Percentiles rank a stretch among this genome's conserved stretches.
phyloP scores from a whole-genome alignment of 2,329 filamentous ascomycete species.

The Nigrospora oryzae region DNA sequence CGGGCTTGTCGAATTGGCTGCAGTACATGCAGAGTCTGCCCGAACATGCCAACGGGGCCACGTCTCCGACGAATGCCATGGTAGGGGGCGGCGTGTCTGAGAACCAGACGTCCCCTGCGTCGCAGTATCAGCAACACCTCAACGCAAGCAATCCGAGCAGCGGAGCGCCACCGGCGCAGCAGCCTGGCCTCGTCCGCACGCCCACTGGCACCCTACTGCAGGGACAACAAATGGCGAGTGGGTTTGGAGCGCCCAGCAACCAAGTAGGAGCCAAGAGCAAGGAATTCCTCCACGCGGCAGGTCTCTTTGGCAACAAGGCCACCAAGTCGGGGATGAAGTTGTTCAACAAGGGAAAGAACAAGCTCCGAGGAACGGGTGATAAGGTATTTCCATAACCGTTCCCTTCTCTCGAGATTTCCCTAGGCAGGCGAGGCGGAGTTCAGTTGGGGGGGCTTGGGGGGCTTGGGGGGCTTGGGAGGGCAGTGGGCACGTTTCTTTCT shows the following conservation, averaged over 20 bases:
- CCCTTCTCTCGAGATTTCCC: conserved; percentile 19
- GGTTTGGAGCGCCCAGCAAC: conserved; percentile 45
- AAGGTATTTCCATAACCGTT: conserved; percentile 74
- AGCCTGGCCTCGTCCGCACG: conserved; percentile 12
- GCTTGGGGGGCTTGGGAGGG: no score
- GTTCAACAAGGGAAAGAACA: conserved; percentile 83
- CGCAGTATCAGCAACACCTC: conserved; percentile 45
- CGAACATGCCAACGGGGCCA: conserved; percentile 32
- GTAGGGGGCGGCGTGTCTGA: conserved; percentile 1
- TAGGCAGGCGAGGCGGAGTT: no score
- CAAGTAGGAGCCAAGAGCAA: conserved; percentile 79
- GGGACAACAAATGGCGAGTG: conserved; percentile 30
- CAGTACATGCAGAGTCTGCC: conserved; percentile 32
- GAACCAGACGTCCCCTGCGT: conserved; percentile 5
- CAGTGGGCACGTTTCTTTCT: no score
- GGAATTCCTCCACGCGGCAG: conserved; percentile 78
- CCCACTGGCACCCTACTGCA: conserved; percentile 19
- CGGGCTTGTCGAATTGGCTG: conserved; percentile 60
- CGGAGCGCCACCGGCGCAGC: conserved; percentile 17
- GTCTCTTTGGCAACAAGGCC: conserved; percentile 84
- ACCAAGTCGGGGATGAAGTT: conserved; percentile 86
- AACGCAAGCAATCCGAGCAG: conserved; percentile 33
- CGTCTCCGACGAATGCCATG: conserved; percentile 8
- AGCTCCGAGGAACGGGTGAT: conserved; percentile 65
- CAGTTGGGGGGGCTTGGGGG: no score